phyloP scores from a whole-genome alignment of 306 rosid genomes.

The Datisca glomerata region DNA sequence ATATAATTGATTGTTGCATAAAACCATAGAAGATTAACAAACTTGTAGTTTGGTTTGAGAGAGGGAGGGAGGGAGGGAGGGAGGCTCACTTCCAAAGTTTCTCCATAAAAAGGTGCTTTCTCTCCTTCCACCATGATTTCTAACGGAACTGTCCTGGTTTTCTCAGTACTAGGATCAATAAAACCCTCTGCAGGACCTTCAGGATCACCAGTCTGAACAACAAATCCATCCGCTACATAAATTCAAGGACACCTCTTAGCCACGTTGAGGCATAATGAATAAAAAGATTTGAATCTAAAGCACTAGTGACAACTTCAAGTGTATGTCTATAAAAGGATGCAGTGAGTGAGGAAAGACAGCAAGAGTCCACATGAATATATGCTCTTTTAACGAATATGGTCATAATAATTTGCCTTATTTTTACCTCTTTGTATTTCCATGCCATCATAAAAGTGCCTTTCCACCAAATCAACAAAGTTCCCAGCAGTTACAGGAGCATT shows the following conservation, averaged over 20 bases:
- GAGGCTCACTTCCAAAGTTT: conserved; percentile 76
- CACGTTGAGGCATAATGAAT: conserved; percentile 5
- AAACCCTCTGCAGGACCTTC: conserved; percentile 99
- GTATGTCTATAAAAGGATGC: background rate
- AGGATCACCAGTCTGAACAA: conserved; percentile 97
- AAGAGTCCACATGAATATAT: background rate
- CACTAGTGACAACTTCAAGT: too few relatives aligned
- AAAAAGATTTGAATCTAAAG: background rate
- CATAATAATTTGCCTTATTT: background rate
- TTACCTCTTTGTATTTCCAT: conserved; percentile 98
- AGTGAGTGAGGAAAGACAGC: background rate
- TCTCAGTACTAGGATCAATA: conserved; percentile 93
- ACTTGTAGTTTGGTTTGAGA: too few relatives aligned
- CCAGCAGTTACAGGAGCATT: conserved; percentile 94
- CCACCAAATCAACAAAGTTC: conserved; percentile 83
- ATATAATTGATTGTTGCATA: conserved; percentile 2
- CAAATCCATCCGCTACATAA: conserved; percentile 87
- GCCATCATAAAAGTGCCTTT: conserved; percentile 91
- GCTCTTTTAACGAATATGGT: background rate
- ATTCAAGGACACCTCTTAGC: conserved; percentile 7
- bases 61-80: conserved; percentile 2
- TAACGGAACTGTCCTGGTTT: conserved; percentile 69
- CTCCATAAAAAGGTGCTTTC: conserved; percentile 79
- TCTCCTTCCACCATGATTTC: conserved; percentile 71
- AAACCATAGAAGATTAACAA: too few relatives aligned